A percentile compares a stretch with the other conserved stretches of the same genome.
Evolutionary conservation across 768 basidiomycete genomes (phyloP).

Genomic region (Pleurotus platypus): DNA sequence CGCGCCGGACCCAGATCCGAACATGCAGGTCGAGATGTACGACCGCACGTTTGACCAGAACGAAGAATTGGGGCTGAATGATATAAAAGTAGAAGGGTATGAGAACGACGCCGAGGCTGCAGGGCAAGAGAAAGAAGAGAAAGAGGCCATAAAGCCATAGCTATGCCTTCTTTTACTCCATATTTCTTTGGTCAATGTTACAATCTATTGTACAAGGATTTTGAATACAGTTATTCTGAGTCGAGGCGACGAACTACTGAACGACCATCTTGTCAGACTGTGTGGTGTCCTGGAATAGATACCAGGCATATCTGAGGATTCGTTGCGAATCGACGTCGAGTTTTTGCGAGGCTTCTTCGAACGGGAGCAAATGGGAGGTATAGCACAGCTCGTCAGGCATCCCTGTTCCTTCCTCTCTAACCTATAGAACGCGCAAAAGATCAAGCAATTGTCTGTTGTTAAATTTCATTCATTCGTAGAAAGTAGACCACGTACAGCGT

Average conservation of each 20-base stretch:
- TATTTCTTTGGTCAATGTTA: too few species aligned
- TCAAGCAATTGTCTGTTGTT: too few species aligned
- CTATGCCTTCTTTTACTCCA: too few species aligned
- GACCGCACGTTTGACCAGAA: conserved; percentile 89
- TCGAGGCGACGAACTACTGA: too few species aligned
- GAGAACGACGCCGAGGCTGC: conserved; percentile 26
- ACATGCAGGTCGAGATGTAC: conserved; percentile 81
- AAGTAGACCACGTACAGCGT: conserved; percentile 37
- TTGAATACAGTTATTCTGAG: too few species aligned
- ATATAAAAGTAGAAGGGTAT: conserved; percentile 81
- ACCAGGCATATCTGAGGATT: not conserved
- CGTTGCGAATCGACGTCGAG: not conserved
- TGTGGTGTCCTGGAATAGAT: not conserved
- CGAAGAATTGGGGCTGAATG: conserved; percentile 90
- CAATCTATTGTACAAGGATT: too few species aligned
- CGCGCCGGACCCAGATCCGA: conserved; percentile 95
- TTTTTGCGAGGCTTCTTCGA: conserved; percentile 30
- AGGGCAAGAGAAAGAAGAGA: too few species aligned
- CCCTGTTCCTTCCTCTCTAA: conserved; percentile 41
- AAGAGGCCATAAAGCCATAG: too few species aligned
- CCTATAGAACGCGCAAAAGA: not conserved
- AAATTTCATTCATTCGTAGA: too few species aligned
- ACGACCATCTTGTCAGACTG: not conserved
- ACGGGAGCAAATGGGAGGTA: conserved; percentile 34
- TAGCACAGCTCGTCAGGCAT: conserved; percentile 57